Base-by-base conservation (phyloP, 2,329 filamentous ascomycete genomes). In the Pseudogymnoascus sp. region DNA sequence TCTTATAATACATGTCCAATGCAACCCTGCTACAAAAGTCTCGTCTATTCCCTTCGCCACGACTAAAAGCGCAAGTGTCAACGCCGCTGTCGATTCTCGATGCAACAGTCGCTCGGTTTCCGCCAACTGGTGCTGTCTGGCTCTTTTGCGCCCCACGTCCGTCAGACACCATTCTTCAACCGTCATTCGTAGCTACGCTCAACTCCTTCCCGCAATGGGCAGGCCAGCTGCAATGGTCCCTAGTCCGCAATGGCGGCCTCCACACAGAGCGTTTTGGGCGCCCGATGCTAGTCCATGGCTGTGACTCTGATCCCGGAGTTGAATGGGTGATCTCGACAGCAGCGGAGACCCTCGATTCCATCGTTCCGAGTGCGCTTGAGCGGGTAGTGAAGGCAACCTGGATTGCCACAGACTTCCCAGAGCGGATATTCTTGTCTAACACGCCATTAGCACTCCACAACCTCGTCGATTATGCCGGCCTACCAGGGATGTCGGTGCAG, bases 121-220 rank as follows among this genome's bases (percentile, higher is more conserved):
- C 72, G 1, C 65, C 73, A 4, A 75, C 75, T 6, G 75, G 72
- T 19, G 77, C 76, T 3, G 73, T 79, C 16, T 81, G 78, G 78
- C 73, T 79, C 6, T 80, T 72, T 23, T 55, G 63, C 12, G 30
- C 62, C 4, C 14, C 55, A 12, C 12, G 60, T 39, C 45, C 67
- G 1, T 62, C 67, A 14, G 28, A 63, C 6, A 28, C 62, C 5
- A 65, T 66, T 36, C 63, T 72, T 9, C 63, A 67, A 59, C 25
- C 23, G 1, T 69, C 75, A 2, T 73, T 79, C 23, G 63, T 67
- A 1, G 67, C 71, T 16, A 75, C 75, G 0, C 67, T 79, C 2
- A 64, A 73, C 42, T 19, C 23, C 22, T 60, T 38, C n/a, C 58
- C 58, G 2, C 58, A 60, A 60, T 60, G 58, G 58, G 58, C 58